Conservation (phyloP, 345 rosid species). For the Lepidium didymum region DNA sequence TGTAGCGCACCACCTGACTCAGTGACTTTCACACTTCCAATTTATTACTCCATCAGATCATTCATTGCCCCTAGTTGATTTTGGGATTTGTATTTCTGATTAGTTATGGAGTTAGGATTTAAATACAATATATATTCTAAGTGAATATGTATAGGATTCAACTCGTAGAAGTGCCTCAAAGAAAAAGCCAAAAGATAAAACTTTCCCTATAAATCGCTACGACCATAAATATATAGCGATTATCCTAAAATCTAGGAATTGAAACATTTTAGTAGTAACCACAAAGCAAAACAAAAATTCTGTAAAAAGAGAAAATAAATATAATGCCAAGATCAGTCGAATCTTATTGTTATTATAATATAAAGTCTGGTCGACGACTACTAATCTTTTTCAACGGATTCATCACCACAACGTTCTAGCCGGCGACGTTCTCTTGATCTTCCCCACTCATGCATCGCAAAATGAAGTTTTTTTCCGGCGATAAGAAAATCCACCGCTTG, state of each 20-base stretch:
- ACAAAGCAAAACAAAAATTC: neutral
- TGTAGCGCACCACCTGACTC: neutral
- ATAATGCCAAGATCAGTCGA: neutral
- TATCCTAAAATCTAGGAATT: neutral
- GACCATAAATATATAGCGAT: neutral
- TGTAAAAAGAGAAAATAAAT: neutral
- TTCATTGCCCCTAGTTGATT: neutral
- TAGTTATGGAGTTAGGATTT: neutral
- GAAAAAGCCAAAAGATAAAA: no score
- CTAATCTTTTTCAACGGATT: neutral
- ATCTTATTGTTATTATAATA: neutral
- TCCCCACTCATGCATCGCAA: constrained; percentile 38
- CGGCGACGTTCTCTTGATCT: constrained; percentile 25
- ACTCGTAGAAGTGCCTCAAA: neutral
- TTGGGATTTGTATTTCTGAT: neutral
- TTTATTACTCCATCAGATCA: constrained; percentile 9
- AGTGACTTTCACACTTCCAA: neutral
- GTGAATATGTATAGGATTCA: neutral
- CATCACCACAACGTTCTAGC: neutral
- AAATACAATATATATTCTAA: no score
- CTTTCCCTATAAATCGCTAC: no score
- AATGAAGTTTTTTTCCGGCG: constrained; percentile 33
- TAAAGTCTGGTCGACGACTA: neutral
- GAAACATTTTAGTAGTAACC: neutral
- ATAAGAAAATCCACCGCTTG: constrained; percentile 38